Conservation (phyloP, 2,329 filamentous ascomycete species). For the Botrytis byssoidea region DNA sequence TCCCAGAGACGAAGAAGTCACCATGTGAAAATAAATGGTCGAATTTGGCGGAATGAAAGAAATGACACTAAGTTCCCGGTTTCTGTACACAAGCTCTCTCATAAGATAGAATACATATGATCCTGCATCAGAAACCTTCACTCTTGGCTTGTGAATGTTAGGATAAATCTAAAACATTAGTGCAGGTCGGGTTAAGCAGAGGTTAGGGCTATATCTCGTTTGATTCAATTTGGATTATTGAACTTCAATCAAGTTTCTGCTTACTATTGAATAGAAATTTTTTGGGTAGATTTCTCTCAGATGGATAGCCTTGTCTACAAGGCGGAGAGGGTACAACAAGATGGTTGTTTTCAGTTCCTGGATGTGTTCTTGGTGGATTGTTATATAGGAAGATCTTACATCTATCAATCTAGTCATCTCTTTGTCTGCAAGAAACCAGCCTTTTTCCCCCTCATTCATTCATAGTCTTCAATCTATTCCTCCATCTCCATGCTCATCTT, state of each 20-base stretch:
- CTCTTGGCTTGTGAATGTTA: not conserved
- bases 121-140: not conserved
- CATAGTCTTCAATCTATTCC: too few relatives aligned
- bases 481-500: not conserved
- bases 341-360: not conserved
- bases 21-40: not conserved
- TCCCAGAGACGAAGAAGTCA: not conserved
- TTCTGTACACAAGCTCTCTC: not conserved
- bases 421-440: not conserved
- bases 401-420: rapidly evolving
- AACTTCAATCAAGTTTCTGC: not conserved
- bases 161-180: rapidly evolving
- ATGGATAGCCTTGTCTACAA: not conserved
- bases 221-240: not conserved
- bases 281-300: not conserved
- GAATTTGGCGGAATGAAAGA: not conserved
- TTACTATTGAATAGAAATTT: not conserved
- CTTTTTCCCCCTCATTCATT: too few relatives aligned
- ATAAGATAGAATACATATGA: not conserved
- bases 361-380: not conserved
- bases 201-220: not conserved
- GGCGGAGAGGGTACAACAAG: not conserved
- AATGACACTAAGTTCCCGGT: not conserved
- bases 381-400: not conserved
- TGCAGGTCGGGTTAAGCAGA: not conserved